A percentile compares a stretch with the other conserved stretches of the same genome.
Evolutionary conservation across 129 eudicot species (phyloP).

Genomic region (Artemisia tridentata): DNA sequence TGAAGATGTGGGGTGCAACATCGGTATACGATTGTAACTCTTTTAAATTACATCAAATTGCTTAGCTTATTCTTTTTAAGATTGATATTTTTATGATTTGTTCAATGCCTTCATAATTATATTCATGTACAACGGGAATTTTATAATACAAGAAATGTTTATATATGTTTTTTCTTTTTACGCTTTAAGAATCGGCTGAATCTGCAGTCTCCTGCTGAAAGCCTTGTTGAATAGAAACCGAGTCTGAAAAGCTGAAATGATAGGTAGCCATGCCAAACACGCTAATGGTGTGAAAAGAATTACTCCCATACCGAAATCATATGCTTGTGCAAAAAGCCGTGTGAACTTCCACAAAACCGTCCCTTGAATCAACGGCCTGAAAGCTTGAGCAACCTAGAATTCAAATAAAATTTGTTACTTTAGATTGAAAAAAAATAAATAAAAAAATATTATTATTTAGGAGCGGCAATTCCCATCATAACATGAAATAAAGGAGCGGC

Average conservation of each 20-base stretch:
- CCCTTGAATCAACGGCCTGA: constrained; percentile 61
- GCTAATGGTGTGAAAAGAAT: constrained; percentile 78
- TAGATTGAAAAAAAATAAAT: neutral
- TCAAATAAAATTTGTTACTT: constrained; percentile 9
- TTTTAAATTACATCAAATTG: neutral
- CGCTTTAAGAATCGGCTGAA: constrained; percentile 80
- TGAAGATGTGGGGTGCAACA: constrained; percentile 12
- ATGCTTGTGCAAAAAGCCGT: constrained; percentile 72
- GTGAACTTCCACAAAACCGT: constrained; percentile 75
- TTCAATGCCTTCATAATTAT: neutral
- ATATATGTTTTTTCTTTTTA: constrained; percentile 65
- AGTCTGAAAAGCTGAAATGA: constrained; percentile 81
- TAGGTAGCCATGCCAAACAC: constrained; percentile 90
- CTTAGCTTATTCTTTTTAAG: neutral
- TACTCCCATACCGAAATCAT: constrained; percentile 85
- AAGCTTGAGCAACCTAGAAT: constrained; percentile 74
- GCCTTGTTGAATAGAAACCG: constrained; percentile 91
- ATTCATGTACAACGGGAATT: constrained; percentile 25
- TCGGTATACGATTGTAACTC: neutral
- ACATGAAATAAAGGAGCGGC: no score
- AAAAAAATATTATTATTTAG: neutral
- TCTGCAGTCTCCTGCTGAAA: constrained; percentile 78
- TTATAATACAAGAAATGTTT: constrained; percentile 8
- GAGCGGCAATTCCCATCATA: no score
- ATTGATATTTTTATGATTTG: neutral